Evolutionary conservation across 1,284 basidiomycete genomes (phyloP).

Genomic region (Agaricales sp.): DNA sequence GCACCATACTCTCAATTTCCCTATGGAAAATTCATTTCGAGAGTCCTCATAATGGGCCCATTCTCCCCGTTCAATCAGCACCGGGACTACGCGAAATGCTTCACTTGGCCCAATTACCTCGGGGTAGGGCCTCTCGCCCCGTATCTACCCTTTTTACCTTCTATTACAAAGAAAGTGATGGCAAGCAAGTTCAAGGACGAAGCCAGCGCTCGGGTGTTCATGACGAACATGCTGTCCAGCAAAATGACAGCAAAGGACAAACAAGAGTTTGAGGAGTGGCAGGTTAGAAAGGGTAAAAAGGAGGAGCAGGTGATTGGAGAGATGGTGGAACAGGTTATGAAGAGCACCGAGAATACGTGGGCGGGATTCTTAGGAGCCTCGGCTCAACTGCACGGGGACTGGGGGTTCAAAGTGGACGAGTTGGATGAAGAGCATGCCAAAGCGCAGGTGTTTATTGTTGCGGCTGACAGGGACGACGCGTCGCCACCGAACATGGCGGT

Average conservation of each 20-base stretch:
- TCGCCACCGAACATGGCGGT: conserved; percentile 24
- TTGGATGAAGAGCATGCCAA: conserved; percentile 30
- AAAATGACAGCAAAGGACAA: conserved; percentile 28
- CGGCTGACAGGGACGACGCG: conserved; percentile 22
- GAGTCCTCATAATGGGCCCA: conserved; percentile 28
- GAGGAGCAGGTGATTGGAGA: conserved; percentile 25
- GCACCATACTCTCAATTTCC: conserved; percentile 35
- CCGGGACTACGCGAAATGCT: conserved; percentile 22
- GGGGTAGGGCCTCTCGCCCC: conserved; percentile 24
- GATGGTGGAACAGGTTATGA: conserved; percentile 25
- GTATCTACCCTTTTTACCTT: conserved; percentile 22
- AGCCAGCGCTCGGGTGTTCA: conserved; percentile 24
- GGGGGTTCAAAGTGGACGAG: conserved; percentile 30
- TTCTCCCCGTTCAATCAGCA: conserved; percentile 30
- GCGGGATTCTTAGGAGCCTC: conserved; percentile 29
- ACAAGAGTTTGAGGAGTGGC: conserved; percentile 25
- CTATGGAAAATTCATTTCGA: conserved; percentile 27
- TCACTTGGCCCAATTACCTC: conserved; percentile 29
- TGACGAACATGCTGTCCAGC: conserved; percentile 24
- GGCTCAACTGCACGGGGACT: conserved; percentile 29
- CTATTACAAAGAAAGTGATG: conserved; percentile 14
- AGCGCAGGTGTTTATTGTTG: conserved; percentile 28
- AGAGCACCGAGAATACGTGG: conserved; percentile 31
- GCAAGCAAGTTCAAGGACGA: conserved; percentile 19
- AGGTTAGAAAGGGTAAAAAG: conserved; percentile 20